Base-by-base conservation (phyloP, 148 eudicot species). In the Drosera capensis region DNA sequence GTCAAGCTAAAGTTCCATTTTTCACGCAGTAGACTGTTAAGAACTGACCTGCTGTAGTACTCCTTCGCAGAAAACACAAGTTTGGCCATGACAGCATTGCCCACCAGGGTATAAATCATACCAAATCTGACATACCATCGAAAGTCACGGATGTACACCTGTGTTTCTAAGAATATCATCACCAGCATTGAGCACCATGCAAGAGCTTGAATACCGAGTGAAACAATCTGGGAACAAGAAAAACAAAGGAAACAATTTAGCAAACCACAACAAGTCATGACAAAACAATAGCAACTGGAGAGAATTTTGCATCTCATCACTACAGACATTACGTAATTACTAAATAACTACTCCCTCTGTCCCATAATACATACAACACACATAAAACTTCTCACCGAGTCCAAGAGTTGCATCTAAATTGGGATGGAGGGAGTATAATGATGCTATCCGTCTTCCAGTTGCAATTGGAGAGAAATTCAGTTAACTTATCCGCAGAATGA, bases 81-180 rank as follows among this genome's bases (percentile, higher is more conserved):
- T 66, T 55, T 84, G 38, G 84, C 65, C 86, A 78, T 60, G 34
- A 80, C 95, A 43, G 69, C 65, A 59, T 84, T 80, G 30, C 93
- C 97, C 8, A 90, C 72, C 71, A 84, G 54, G 51, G 87, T 74
- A 69, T 80, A 90, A 43, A 84, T 57, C 43, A 90, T 68, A 16
- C 74, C 85, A 62, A 80, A 84, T 53, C 85, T 69, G 42, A 90
- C 80, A 66, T 64, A 67, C 97, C 97, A 90, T 48, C 97, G 72
- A 8, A 68, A 63, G 37, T 90, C 95, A 56, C 73, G 65, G 26
- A 90, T 73, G 52, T 90, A 90, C 19, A 90, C 80, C 57, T 60
- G 84, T 23, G 79, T 84, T 74, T 90, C 97, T 26, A 84, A 58
- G 50, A 49, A 73, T 55, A 67, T 64, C 97, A 90, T 78, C 43